Evolutionary conservation across 2,329 filamentous ascomycete species (phyloP).

Genomic region (Chaetomium globosum): DNA sequence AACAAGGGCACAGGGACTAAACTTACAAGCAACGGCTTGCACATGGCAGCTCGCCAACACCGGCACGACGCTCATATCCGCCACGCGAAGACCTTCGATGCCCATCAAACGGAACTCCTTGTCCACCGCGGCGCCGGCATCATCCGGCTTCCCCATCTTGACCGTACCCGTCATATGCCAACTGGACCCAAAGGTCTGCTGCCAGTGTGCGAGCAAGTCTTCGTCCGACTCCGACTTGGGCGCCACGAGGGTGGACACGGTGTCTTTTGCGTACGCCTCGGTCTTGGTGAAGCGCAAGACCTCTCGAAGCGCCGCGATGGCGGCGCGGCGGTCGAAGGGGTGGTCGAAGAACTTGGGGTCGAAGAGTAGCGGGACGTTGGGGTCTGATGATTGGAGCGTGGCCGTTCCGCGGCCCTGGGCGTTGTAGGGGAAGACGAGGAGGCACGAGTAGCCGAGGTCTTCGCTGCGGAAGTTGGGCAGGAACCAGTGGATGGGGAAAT

Average conservation of each 20-base stretch:
- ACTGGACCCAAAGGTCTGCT: not conserved
- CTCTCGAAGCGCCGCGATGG: not conserved
- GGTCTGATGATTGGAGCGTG: not conserved
- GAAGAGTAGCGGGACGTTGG: not conserved
- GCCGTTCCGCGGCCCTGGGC: not conserved
- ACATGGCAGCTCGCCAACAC: not conserved
- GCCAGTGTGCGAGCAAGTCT: not conserved
- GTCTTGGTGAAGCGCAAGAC: not conserved
- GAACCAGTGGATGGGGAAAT: not conserved
- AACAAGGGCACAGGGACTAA: not conserved
- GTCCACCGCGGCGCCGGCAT: not conserved
- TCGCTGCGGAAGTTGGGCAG: not conserved
- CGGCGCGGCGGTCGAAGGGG: not conserved
- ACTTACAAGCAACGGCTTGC: not conserved
- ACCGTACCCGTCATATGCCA: not conserved
- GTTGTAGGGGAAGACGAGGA: not conserved
- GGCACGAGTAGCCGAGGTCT: not conserved
- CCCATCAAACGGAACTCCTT: not conserved
- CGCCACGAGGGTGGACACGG: not conserved
- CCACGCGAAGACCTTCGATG: not conserved
- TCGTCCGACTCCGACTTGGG: not conserved
- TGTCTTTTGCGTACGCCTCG: not conserved
- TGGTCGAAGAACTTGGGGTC: not conserved
- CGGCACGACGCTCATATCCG: not conserved
- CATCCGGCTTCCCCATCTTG: not conserved